Evolutionary conservation across 805 yeast species (phyloP), one percentile per base, ranked within the genome.

Genomic region (Saturnispora galanensis): DNA sequence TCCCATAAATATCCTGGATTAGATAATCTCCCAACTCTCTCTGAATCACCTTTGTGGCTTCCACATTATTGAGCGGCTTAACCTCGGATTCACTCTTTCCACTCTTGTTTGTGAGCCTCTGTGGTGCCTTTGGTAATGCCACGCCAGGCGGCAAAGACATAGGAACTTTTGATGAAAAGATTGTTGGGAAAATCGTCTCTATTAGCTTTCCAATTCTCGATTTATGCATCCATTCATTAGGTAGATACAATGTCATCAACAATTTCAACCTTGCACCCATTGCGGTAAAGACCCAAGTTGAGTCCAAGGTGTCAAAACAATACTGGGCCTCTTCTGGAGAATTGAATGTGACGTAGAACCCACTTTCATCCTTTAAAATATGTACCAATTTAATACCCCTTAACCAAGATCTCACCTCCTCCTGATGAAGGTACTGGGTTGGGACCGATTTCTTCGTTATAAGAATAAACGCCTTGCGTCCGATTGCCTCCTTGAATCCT

Each of bases 281-380:
- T 10, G 29, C n/a, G 10, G 40, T 12, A 12, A 17, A 62, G 29
- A 79, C 66, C 28, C 65, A 63, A 16, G 67, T 59, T 0, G 85
- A 84, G 60, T 83, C 84, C 59, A 77, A 82, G 32, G 68, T 64
- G 28, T 69, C 66, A 53, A 72, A 81, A 51, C 86, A 82, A 30
- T 68, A 60, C 49, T 73, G 73, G 29, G 85, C 81, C 48, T 80
- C 84, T 31, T 62, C 62, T 11, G 71, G 60, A 13, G 73, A 68
- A 52, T 78, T 77, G 61, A 87, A 87, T 1, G 84, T 79, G 33
- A 86, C 67, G 53, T 73, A 86, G 52, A 81, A 81, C 0, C 96
- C 96, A 1, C 71, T 59, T 38, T 59, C 60, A 50, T 83, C 89
- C 4, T 77, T 69, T 40, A 82, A 57, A 2, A 86, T 76, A 44